A percentile compares a stretch with the other conserved stretches of the same genome.
Evolutionary conservation across 257 asterid genomes (phyloP).

Genomic region (Ophiorrhiza pumila): DNA sequence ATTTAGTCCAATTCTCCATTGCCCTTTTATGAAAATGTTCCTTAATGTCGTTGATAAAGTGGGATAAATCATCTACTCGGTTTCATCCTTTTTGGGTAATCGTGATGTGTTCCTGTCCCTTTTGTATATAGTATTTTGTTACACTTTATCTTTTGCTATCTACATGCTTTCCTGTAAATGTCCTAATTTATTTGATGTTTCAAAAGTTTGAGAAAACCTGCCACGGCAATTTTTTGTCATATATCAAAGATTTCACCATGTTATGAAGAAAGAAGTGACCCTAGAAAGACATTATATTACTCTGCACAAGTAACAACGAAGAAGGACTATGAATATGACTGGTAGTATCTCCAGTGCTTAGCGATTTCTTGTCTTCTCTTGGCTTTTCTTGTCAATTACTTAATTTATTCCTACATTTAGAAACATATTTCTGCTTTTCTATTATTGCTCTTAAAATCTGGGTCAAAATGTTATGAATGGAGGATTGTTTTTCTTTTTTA

Average conservation of each 20-base stretch:
- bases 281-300: too few relatives aligned
- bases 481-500: constrained; percentile 23
- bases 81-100: too few relatives aligned
- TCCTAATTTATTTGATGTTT: not conserved
- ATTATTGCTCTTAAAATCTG: not conserved
- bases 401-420: too few relatives aligned
- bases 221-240: not conserved
- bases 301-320: too few relatives aligned
- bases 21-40: not conserved
- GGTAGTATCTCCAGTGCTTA: not conserved
- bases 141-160: too few relatives aligned
- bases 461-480: not conserved
- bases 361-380: too few relatives aligned
- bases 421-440: not conserved
- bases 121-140: too few relatives aligned
- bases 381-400: too few relatives aligned
- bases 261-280: too few relatives aligned
- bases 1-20: not conserved
- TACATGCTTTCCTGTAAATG: too few relatives aligned
- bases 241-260: too few relatives aligned
- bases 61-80: not conserved
- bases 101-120: too few relatives aligned
- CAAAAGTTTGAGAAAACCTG: not conserved
- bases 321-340: not conserved
- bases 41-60: not conserved